A percentile compares a stretch with the other conserved stretches of the same genome.
These are phyloP conservation scores for Arbutus unedo DNA, from an alignment of 148 eudicot species.

Conservation along the genomic window DNA sequence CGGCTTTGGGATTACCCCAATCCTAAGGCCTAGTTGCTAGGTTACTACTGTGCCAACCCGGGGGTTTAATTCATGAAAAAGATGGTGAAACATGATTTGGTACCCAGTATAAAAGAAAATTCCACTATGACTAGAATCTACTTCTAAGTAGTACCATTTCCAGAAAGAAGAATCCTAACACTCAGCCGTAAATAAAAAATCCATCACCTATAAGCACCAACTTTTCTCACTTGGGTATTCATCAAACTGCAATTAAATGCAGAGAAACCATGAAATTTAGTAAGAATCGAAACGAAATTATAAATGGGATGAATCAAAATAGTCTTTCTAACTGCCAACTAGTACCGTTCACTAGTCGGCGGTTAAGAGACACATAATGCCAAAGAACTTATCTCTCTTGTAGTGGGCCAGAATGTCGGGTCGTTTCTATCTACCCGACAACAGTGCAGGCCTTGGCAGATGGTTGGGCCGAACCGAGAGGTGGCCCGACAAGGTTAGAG, in stretches of 20 bases:
- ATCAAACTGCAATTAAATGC: slow-evolving; percentile 3
- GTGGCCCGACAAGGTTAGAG: too few species aligned
- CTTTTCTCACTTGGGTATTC: not conserved
- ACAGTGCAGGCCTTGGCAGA: too few species aligned
- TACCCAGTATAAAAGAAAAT: not conserved
- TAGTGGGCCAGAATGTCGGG: too few species aligned
- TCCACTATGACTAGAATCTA: not conserved
- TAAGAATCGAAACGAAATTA: not conserved
- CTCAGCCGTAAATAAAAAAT: not conserved
- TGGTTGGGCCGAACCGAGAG: too few species aligned
- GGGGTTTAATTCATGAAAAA: too few species aligned
- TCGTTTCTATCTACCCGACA: too few species aligned
- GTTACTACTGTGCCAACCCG: too few species aligned
- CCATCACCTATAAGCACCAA: not conserved
- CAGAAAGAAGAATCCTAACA: not conserved
- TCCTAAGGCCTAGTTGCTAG: too few species aligned
- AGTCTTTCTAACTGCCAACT: not conserved
- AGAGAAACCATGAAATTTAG: not conserved
- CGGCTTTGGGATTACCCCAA: too few species aligned
- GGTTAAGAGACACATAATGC: not conserved
- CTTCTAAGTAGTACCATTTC: not conserved
- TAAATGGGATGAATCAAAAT: not conserved
- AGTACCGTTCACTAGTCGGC: not conserved
- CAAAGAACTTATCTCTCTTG: not conserved
- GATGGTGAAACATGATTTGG: not conserved